Evolutionary conservation across 352 stramenopile genomes (phyloP).

Genomic region (Phytopythium ostracodes): DNA sequence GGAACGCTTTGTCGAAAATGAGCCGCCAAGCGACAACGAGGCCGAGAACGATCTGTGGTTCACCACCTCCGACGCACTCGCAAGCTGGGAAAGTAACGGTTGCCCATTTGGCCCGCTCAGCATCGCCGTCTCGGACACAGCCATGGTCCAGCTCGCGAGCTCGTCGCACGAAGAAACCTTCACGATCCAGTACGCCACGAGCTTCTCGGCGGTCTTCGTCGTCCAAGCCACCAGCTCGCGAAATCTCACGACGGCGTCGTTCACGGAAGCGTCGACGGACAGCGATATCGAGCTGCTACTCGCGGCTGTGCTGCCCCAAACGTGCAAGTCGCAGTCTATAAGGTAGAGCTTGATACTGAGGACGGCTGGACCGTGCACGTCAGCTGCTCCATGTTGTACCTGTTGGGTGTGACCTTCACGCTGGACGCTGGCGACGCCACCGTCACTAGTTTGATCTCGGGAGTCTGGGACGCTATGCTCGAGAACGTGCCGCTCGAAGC

Average conservation of each 20-base stretch:
- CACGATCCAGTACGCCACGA: not conserved
- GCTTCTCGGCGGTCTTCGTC: constrained; percentile 15
- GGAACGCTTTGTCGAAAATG: not conserved
- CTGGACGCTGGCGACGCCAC: not conserved
- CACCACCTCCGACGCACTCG: constrained; percentile 9
- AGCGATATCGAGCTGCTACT: not conserved
- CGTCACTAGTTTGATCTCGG: not conserved
- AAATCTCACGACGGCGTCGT: not conserved
- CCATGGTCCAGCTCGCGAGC: constrained; percentile 16
- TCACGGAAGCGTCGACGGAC: not conserved
- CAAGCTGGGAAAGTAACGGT: constrained; percentile 13
- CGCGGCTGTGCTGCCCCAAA: not conserved
- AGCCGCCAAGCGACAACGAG: not conserved
- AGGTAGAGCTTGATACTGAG: not conserved
- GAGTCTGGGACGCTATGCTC: not conserved
- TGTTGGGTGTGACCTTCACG: not conserved
- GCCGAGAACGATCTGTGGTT: constrained; percentile 21
- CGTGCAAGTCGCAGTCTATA: not conserved
- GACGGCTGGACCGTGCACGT: not conserved
- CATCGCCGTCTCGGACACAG: not conserved
- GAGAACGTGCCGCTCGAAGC: not conserved
- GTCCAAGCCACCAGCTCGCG: constrained; percentile 14
- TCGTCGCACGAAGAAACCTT: constrained; percentile 2
- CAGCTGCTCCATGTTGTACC: constrained; percentile 1
- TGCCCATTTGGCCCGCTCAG: constrained; percentile 22